Evolutionary conservation across 805 yeast genomes (phyloP).

Genomic region (Pichia nakasei): DNA sequence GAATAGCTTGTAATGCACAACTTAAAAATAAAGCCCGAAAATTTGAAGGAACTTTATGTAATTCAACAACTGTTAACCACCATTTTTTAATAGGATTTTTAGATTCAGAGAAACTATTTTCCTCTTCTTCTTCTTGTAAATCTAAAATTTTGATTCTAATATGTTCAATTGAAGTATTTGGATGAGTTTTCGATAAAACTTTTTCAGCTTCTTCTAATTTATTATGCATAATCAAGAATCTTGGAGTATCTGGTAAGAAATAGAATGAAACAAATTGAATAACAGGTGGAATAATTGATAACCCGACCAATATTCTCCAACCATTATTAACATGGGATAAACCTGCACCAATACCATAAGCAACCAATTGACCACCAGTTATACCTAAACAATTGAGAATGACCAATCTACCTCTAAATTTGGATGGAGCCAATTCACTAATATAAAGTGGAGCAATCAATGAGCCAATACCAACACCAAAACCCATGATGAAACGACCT

Average conservation of each 20-base stretch:
- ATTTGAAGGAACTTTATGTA: constrained; percentile 67
- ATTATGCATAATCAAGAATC: constrained; percentile 73
- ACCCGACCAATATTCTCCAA: constrained; percentile 89
- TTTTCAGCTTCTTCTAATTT: constrained; percentile 53
- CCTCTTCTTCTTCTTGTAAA: constrained; percentile 39
- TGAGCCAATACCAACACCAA: constrained; percentile 94
- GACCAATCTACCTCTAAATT: constrained; percentile 85
- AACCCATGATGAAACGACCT: constrained; percentile 90
- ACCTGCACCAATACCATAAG: constrained; percentile 92
- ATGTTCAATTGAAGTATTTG: constrained; percentile 51
- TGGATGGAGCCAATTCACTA: constrained; percentile 85
- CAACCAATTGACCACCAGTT: constrained; percentile 92
- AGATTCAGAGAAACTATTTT: constrained; percentile 28
- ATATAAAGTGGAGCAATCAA: constrained; percentile 90
- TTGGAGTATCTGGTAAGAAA: constrained; percentile 93
- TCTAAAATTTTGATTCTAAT: constrained; percentile 64
- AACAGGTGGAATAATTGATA: constrained; percentile 81
- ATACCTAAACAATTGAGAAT: constrained; percentile 82
- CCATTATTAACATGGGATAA: constrained; percentile 66
- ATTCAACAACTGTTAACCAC: constrained; percentile 51
- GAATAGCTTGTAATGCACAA: constrained; percentile 92
- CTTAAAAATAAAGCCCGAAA: constrained; percentile 83
- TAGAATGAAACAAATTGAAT: constrained; percentile 67
- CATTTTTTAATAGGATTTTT: constrained; percentile 33
- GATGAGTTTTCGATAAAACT: constrained; percentile 58